Evolutionary conservation across 306 rosid genomes (phyloP).

Genomic region (Potentilla sterilis): DNA sequence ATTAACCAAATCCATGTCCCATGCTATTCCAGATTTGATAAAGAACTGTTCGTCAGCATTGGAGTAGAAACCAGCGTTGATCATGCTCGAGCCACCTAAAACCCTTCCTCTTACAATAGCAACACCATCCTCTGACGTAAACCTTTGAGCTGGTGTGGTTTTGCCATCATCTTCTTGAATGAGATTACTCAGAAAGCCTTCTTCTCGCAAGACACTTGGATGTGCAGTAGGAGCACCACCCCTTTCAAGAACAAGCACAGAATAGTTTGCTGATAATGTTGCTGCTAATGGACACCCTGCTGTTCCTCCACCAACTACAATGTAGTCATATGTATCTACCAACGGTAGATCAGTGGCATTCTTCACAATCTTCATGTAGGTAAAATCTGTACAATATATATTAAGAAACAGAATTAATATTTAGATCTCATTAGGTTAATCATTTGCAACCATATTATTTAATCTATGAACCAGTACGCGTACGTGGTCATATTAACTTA

Average conservation of each 20-base stretch:
- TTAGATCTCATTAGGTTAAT: too few relatives aligned
- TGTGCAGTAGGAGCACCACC: conserved; percentile 20
- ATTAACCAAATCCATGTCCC: conserved; percentile 27
- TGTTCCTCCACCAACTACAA: conserved; percentile 41
- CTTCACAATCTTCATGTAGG: conserved; percentile 31
- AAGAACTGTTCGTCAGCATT: conserved; percentile 21
- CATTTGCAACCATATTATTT: too few relatives aligned
- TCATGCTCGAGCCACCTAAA: conserved; percentile 35
- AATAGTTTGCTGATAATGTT: conserved; percentile 26
- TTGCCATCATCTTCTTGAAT: conserved; percentile 3
- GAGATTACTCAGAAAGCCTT: neutral
- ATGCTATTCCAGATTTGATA: neutral
- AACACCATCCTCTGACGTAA: conserved; percentile 26
- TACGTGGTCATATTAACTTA: too few relatives aligned
- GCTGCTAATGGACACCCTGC: conserved; percentile 43
- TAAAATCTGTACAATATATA: conserved; percentile 16
- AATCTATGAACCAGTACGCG: too few relatives aligned
- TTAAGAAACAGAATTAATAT: neutral
- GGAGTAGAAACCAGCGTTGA: conserved; percentile 24
- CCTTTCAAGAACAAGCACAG: conserved; percentile 31
- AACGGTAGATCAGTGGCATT: conserved; percentile 14
- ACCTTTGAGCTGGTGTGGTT: conserved; percentile 6
- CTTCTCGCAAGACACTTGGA: neutral
- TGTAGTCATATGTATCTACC: conserved; percentile 31
- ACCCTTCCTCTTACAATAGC: conserved; percentile 23